Evolutionary conservation across 2,329 filamentous ascomycete species (phyloP).

Genomic region (Aspergillus brasiliensis): DNA sequence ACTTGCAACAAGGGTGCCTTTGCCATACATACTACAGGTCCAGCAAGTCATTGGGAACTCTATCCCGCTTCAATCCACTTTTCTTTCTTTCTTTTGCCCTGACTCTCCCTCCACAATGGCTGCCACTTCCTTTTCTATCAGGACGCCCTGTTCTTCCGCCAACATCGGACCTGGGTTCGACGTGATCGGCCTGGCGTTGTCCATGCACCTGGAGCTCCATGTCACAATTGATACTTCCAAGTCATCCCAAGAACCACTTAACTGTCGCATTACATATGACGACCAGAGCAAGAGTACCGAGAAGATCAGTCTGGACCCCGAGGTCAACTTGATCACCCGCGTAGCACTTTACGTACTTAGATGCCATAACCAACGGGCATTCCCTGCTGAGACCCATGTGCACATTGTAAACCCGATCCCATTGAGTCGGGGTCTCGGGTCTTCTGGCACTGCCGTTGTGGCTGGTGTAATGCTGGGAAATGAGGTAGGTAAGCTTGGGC

Average conservation of each 20-base stretch:
- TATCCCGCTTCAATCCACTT: not conserved
- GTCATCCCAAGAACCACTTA: slow-evolving; percentile 40
- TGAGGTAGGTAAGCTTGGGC: slow-evolving; percentile 76
- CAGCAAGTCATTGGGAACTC: not conserved
- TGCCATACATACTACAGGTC: not conserved
- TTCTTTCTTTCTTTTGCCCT: not conserved
- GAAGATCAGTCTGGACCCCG: slow-evolving; percentile 79
- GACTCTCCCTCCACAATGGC: slow-evolving; percentile 16
- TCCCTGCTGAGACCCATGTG: slow-evolving; percentile 83
- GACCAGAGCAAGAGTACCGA: slow-evolving; percentile 71
- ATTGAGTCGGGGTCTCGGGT: slow-evolving; percentile 88
- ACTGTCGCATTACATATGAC: slow-evolving; percentile 90
- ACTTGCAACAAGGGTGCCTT: not conserved
- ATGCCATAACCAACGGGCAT: slow-evolving; percentile 83
- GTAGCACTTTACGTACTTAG: slow-evolving; percentile 92
- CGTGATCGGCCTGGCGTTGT: slow-evolving; percentile 90
- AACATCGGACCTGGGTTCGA: slow-evolving; percentile 98
- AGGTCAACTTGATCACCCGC: slow-evolving; percentile 88
- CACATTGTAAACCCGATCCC: slow-evolving; percentile 97
- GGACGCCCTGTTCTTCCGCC: slow-evolving; percentile 89
- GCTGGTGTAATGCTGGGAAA: slow-evolving; percentile 92
- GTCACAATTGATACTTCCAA: slow-evolving; percentile 70
- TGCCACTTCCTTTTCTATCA: slow-evolving; percentile 64
- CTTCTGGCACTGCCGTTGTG: slow-evolving; percentile 91
- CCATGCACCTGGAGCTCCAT: slow-evolving; percentile 86